Conservation (phyloP, 768 basidiomycete species). For the Pulveroboletus sp. region DNA sequence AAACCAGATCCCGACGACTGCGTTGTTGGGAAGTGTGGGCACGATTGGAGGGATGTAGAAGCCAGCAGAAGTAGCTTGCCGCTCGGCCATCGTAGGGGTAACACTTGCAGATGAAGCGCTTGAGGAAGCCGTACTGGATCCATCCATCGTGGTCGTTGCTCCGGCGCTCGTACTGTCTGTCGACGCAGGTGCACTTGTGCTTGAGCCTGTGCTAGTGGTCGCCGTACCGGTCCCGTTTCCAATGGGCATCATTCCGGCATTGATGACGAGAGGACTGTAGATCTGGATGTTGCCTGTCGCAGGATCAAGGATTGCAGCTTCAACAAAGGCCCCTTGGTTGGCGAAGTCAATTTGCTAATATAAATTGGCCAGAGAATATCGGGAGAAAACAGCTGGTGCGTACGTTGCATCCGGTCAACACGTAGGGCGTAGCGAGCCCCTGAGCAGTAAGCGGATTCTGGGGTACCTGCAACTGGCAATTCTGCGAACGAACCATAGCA, state of each 20-base stretch:
- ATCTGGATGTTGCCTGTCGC: conserved; percentile 26
- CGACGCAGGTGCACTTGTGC: not conserved
- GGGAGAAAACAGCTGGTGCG: not conserved
- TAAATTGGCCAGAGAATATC: not conserved
- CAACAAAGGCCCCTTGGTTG: conserved; percentile 23
- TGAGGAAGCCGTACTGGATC: not conserved
- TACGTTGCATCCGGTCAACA: conserved; percentile 28
- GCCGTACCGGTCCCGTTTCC: conserved; percentile 3
- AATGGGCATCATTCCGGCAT: conserved; percentile 23
- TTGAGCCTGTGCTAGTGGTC: not conserved
- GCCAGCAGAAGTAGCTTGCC: conserved; percentile 16
- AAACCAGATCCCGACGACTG: conserved; percentile 28
- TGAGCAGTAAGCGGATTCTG: conserved; percentile 20
- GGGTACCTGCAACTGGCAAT: conserved; percentile 23
- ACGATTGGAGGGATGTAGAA: conserved; percentile 21
- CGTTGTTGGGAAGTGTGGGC: conserved; percentile 22
- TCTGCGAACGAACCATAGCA: conserved; percentile 17
- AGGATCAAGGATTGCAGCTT: conserved; percentile 29
- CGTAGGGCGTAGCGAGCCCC: conserved; percentile 27
- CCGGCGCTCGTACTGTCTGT: not conserved
- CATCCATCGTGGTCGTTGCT: not conserved
- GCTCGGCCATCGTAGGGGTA: not conserved
- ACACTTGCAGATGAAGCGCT: not conserved
- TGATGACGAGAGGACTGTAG: conserved; percentile 29
- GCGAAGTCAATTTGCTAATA: conserved; percentile 27